Base-by-base conservation (phyloP, 192 early-diverging fungal species). In the Coemansia sp. region DNA sequence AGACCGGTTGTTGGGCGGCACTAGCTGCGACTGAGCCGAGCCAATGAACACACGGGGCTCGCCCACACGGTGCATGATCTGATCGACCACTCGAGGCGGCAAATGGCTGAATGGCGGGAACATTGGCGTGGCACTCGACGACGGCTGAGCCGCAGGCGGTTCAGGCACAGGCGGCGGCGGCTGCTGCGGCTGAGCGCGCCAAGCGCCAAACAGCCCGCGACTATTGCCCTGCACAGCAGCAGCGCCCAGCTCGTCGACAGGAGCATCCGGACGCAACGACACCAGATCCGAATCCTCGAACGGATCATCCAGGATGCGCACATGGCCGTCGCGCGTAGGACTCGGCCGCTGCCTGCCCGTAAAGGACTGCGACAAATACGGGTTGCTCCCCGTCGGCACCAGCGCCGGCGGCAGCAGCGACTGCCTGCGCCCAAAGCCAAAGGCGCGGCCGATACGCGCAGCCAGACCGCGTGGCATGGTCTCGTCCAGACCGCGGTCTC, bases 41-140 rank as follows among this genome's bases (percentile, higher is more conserved):
- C 75, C 76, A 27, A 78, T 52, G 39, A 78, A 78, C 64, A 83
- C 75, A 6, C 75, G 76, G 38, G 81, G 81, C 70, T 83, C 81
- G 34, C 81, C 81, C 2, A 71, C 67, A 1, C 81, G 76, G 60
- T 79, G 75, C 76, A 83, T 68, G 4, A 83, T 64, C 30, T 70
- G 72, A 16, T 79, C 70, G 13, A 79, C 73, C 11, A 75, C 38
- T 0, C 81, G 69, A 18, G 35, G 41, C 2, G 81, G 81, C 76
- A 83, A 30, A 30, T 83, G 81, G 61, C 81, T 83, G 73, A 83
- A 83, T 5, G 81, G 81, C 69, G 81, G 73, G 44, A 83, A 83
- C 81, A 83, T 83, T 0, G 71, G 71, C 56, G 65, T 53, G 15
- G 50, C n/a, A 16, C 35, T 53, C 43, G 60, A 30, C 40, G 34